phyloP scores from a whole-genome alignment of 352 stramenopile genomes.

The Globisporangium sylvaticum region DNA sequence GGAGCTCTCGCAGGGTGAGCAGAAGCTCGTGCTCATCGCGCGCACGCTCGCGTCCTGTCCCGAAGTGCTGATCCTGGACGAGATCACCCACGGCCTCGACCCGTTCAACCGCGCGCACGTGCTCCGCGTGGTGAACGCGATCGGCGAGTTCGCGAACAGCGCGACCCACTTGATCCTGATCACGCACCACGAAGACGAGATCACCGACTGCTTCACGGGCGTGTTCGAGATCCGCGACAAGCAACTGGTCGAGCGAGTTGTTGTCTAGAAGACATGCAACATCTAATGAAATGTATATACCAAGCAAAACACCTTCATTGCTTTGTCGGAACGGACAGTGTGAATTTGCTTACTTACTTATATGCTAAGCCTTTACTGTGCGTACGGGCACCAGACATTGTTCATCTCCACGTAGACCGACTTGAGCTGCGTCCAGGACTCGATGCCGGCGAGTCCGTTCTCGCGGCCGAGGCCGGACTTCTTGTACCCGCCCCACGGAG shows the following conservation, averaged over 20 bases:
- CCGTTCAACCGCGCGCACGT: slow-evolving; percentile 74
- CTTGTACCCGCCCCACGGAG: slow-evolving; percentile 91
- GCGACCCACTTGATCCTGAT: slow-evolving; percentile 84
- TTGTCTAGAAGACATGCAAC: slow-evolving; percentile 18
- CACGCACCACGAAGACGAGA: slow-evolving; percentile 91
- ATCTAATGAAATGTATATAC: background rate
- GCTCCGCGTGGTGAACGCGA: slow-evolving; percentile 67
- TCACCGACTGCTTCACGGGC: slow-evolving; percentile 69
- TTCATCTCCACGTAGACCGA: slow-evolving; percentile 88
- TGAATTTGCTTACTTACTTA: background rate
- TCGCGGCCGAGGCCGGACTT: slow-evolving; percentile 90
- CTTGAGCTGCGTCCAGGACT: slow-evolving; percentile 91
- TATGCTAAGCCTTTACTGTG: slow-evolving; percentile 15
- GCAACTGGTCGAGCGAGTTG: slow-evolving; percentile 27
- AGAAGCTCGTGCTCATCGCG: slow-evolving; percentile 90
- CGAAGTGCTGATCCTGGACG: slow-evolving; percentile 86
- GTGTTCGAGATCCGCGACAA: slow-evolving; percentile 82
- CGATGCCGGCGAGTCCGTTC: slow-evolving; percentile 81
- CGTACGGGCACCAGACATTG: slow-evolving; percentile 64
- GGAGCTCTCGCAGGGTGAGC: slow-evolving; percentile 87
- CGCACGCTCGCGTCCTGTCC: slow-evolving; percentile 69
- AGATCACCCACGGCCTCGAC: slow-evolving; percentile 91
- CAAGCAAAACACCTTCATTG: background rate
- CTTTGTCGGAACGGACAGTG: background rate
- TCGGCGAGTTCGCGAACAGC: slow-evolving; percentile 45